Evolutionary conservation across 2,329 filamentous ascomycete genomes (phyloP), one percentile per base, ranked within the genome.

Genomic region (Pyrenochaeta sp.): DNA sequence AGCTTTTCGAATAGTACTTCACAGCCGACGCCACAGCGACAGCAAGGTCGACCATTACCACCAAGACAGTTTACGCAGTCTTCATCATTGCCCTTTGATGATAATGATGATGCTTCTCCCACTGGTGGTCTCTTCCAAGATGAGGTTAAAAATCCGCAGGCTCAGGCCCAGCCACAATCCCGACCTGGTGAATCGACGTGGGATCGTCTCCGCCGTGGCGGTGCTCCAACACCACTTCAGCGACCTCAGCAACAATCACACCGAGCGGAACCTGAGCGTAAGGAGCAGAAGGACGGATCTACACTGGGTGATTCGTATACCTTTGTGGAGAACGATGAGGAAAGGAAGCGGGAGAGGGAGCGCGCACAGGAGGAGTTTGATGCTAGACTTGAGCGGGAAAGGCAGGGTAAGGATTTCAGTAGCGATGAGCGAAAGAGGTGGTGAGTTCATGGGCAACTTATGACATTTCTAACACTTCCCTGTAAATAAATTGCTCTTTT

Each of bases 351-450:
- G 28, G 81, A 80, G 12, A 80, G 77, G 57, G 65, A 74, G 40
- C 77, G 82, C 58, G 81, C 81, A 27, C 82, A 85, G 68, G 78
- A 73, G 52, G 81, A 84, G 27, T 85, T 85, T 61, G 82, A 85
- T 63, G 77, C 77, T 19, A 72, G 79, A 43, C 60, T 85, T 5
- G 83, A 85, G 61, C 75, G 76, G 55, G 83, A 85, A 62, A 70
- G 83, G 50, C 76, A 77, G 52, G 83, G 81, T 0, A 77, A 76
- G n/a, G 75, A 80, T 50, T 82, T 82, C 57, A 67, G 67, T 19
- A 58, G 59, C 13, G 64, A 59, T 10, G 69, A 75, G 9, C 59
- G 61, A 0, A 76, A 67, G 61, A 70, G 56, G 51, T 77, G 75
- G 76, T 78, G 55, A 58, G 37, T 27, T n/a, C 4, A 15, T 44